A percentile compares a stretch with the other conserved stretches of the same genome.
phyloP scores from a whole-genome alignment of 495 filamentous ascomycete species.

The Podospora sp. region DNA sequence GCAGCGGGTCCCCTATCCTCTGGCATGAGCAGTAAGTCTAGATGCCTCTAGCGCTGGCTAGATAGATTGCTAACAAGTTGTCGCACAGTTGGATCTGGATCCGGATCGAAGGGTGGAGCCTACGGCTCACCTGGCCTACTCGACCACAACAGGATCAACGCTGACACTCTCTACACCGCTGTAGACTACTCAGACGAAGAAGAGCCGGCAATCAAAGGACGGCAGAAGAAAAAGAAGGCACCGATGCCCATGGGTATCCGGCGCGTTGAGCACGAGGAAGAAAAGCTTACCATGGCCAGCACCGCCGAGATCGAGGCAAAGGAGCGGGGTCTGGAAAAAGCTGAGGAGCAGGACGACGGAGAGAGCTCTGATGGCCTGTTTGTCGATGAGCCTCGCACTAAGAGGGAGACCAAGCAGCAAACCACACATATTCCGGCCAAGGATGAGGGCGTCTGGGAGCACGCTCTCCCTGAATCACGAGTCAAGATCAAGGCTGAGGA shows the following conservation, averaged over 20 bases:
- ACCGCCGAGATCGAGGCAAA: slow-evolving; percentile 53
- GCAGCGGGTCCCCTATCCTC: slow-evolving; percentile 45
- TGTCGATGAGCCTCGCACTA: slow-evolving; percentile 29
- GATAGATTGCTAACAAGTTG: slow-evolving; percentile 7
- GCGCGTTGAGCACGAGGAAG: slow-evolving; percentile 57
- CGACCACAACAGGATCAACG: slow-evolving; percentile 43
- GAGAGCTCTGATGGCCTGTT: slow-evolving; percentile 48
- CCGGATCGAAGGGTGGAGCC: slow-evolving; percentile 3
- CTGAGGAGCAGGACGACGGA: slow-evolving; percentile 37
- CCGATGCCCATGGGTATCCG: slow-evolving; percentile 52
- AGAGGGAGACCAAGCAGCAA: too few species aligned
- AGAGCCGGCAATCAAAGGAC: slow-evolving; percentile 21
- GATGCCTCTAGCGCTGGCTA: neutral
- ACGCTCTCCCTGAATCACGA: slow-evolving; percentile 1
- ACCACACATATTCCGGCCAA: slow-evolving; percentile 29
- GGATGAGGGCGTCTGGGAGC: slow-evolving; percentile 30
- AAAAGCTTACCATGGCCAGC: slow-evolving; percentile 54
- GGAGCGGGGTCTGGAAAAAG: slow-evolving; percentile 36
- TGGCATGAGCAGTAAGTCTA: slow-evolving; percentile 37
- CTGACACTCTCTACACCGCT: slow-evolving; percentile 43
- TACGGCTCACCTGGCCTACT: slow-evolving; percentile 34
- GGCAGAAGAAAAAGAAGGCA: slow-evolving; percentile 27
- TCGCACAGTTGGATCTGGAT: slow-evolving; percentile 10
- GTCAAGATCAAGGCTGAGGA: slow-evolving; percentile 37
- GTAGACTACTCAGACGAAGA: slow-evolving; percentile 37